A percentile compares a stretch with the other conserved stretches of the same genome.
These are phyloP conservation scores for Diaporthe australafricana DNA, from an alignment of 2,329 filamentous ascomycete genomes.

Conservation along the genomic window DNA sequence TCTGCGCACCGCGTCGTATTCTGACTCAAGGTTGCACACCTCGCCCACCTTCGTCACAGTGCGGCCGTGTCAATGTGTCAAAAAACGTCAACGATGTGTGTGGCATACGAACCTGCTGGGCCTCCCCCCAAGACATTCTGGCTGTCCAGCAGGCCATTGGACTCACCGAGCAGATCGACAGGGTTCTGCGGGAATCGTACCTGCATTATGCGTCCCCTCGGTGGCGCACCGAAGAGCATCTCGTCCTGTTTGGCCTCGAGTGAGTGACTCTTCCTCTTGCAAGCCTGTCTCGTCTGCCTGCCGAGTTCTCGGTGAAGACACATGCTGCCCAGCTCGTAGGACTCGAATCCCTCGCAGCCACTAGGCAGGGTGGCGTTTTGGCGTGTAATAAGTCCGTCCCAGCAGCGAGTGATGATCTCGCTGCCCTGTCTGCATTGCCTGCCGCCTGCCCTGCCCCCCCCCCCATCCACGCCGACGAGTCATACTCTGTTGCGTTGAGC, in stretches of 20 bases:
- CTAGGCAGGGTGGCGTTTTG: slow-evolving; percentile 19
- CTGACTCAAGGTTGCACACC: slow-evolving; percentile 33
- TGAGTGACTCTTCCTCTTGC: slow-evolving; percentile 30
- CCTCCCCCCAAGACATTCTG: neutral
- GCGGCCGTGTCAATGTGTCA: neutral
- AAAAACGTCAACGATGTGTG: too few relatives aligned
- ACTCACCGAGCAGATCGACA: slow-evolving; percentile 27
- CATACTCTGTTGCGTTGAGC: slow-evolving; percentile 18
- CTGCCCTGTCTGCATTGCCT: too few relatives aligned
- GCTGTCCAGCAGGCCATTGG: slow-evolving; percentile 20
- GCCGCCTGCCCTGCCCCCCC: neutral
- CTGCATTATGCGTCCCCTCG: slow-evolving; percentile 37
- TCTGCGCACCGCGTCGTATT: slow-evolving; percentile 17
- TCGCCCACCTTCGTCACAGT: neutral
- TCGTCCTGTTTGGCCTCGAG: neutral
- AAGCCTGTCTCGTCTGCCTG: slow-evolving; percentile 28
- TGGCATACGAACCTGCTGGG: neutral
- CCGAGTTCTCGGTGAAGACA: slow-evolving; percentile 6
- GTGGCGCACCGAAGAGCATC: slow-evolving; percentile 27
- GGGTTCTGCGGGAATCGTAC: slow-evolving; percentile 30
- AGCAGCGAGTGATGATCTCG: neutral
- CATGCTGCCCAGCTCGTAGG: neutral
- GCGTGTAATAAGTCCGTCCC: neutral
- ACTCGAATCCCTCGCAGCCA: slow-evolving; percentile 16
- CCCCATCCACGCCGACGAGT: slow-evolving; percentile 24